A percentile compares a stretch with the other conserved stretches of the same genome.
Evolutionary conservation across 768 basidiomycete species (phyloP).

Genomic region (Panellus pusillus): DNA sequence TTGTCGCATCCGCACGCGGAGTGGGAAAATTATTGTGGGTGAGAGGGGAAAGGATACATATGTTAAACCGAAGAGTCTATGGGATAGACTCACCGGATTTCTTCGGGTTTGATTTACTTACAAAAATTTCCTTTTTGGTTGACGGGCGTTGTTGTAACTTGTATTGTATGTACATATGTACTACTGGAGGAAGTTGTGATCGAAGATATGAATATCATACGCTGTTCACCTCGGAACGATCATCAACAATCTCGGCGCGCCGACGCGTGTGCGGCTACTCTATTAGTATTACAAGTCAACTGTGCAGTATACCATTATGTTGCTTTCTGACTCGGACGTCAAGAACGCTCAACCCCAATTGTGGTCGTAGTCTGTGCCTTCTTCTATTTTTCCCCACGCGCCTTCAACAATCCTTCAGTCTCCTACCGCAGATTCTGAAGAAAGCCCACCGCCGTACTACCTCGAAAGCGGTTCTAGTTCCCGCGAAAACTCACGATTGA

Average conservation of each 20-base stretch:
- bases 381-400: background rate
- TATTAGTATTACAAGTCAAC: too few relatives aligned
- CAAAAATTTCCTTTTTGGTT: constrained; percentile 4
- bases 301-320: too few relatives aligned
- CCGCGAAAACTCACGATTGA: background rate
- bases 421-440: background rate
- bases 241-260: too few relatives aligned
- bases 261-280: too few relatives aligned
- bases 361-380: too few relatives aligned
- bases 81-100: constrained; percentile 11
- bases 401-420: background rate
- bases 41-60: constrained; percentile 17
- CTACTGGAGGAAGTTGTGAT: too few relatives aligned
- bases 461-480: background rate
- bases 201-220: too few relatives aligned
- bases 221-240: too few relatives aligned
- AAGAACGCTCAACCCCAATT: too few relatives aligned
- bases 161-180: too few relatives aligned
- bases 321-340: too few relatives aligned
- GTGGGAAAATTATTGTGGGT: constrained; percentile 15
- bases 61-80: constrained; percentile 4
- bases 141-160: background rate
- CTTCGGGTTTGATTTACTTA: background rate
- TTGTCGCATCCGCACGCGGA: constrained; percentile 15
- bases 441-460: constrained; percentile 12